These are phyloP conservation scores for Anisodus tanguticus DNA, from an alignment of 257 asterid genomes.

Conservation along the genomic window DNA sequence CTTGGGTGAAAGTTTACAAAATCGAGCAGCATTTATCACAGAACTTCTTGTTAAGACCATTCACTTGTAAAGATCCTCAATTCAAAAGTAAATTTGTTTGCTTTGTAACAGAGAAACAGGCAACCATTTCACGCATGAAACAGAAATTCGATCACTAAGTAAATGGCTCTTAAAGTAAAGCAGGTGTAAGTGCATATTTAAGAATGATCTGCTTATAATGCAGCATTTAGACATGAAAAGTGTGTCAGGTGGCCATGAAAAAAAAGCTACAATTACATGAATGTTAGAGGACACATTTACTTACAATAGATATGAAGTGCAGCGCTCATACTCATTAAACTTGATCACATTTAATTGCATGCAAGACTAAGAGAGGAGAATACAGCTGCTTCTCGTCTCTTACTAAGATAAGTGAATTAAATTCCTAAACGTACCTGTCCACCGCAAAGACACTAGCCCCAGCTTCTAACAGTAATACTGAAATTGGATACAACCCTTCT, in stretches of 20 bases:
- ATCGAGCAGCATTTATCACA: neutral
- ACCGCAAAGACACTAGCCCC: constrained; percentile 67
- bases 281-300: neutral
- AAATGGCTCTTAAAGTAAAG: neutral
- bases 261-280: neutral
- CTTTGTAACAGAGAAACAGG: neutral
- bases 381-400: neutral
- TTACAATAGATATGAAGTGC: neutral
- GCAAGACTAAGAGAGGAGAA: constrained; percentile 1
- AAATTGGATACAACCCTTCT: constrained; percentile 52
- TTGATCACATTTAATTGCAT: neutral
- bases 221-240: neutral
- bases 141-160: neutral
- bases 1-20: neutral
- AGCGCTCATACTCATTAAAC: neutral
- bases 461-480: constrained; percentile 53
- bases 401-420: neutral
- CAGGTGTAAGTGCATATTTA: neutral
- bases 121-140: neutral
- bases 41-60: neutral
- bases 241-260: neutral
- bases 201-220: neutral
- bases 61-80: neutral
- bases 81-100: neutral
- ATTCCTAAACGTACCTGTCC: constrained; percentile 56